A percentile compares a stretch with the other conserved stretches of the same genome.
phyloP scores from a whole-genome alignment of 1,139 yeast species.

The Candida dubliniensis region DNA sequence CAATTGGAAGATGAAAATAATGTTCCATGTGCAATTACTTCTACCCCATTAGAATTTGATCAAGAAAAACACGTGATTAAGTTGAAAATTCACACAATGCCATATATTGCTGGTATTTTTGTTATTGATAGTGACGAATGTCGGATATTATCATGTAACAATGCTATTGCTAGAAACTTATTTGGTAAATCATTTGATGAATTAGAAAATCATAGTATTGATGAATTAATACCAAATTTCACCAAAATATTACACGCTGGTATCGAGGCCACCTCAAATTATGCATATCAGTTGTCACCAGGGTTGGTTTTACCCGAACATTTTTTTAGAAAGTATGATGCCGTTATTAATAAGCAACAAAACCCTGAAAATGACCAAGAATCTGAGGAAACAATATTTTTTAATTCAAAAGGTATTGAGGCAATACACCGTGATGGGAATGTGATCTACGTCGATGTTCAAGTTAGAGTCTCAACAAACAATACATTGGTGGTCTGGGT shows the following conservation, averaged over 20 bases:
- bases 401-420: slow-evolving; percentile 63
- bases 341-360: slow-evolving; percentile 22
- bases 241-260: slow-evolving; percentile 52
- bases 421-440: slow-evolving; percentile 75
- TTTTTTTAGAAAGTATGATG: slow-evolving; percentile 66
- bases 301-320: slow-evolving; percentile 81
- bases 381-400: slow-evolving; percentile 45
- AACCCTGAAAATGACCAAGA: slow-evolving; percentile 5
- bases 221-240: slow-evolving; percentile 66
- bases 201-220: slow-evolving; percentile 52
- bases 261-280: slow-evolving; percentile 38
- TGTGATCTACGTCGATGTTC: slow-evolving; percentile 67
- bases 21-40: slow-evolving; percentile 72
- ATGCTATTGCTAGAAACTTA: slow-evolving; percentile 73
- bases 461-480: slow-evolving; percentile 65
- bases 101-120: slow-evolving; percentile 85
- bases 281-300: slow-evolving; percentile 40
- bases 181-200: slow-evolving; percentile 63
- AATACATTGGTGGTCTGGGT: slow-evolving; percentile 76
- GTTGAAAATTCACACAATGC: slow-evolving; percentile 70
- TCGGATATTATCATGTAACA: slow-evolving; percentile 65
- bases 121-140: slow-evolving; percentile 55
- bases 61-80: slow-evolving; percentile 44
- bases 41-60: slow-evolving; percentile 52
- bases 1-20: slow-evolving; percentile 40